Evolutionary conservation across 169 alveolate genomes (phyloP), one percentile per base, ranked within the genome.

Genomic region (Eimeria praecox): DNA sequence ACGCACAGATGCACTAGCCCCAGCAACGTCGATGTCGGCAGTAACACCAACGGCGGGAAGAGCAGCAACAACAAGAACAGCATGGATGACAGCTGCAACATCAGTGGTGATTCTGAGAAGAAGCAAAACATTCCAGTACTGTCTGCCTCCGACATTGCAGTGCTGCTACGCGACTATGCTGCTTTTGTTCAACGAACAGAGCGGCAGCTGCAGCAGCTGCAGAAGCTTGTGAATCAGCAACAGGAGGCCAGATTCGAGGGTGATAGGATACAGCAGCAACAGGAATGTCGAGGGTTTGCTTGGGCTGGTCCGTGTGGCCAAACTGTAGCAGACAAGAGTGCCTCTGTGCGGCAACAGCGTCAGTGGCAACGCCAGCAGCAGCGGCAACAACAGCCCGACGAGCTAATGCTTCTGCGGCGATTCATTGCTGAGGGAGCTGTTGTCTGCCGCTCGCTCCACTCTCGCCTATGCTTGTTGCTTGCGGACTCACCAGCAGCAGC

Each of bases 91-190:
- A 27, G 88, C 62, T 44, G 52, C 88, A 78, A 30, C 52, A 49
- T 27, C 30, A 30, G 46, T 22, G 42, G 90, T 52, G 64, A 33
- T 35, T 40, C 73, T 46, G 66, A 44, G 49, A 30, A n/a, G 30
- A 20, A 82, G 0, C 49, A n/a, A 24, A 42, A 8, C 40, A 52
- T 46, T 30, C 73, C 90, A 42, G 6, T 54, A 82, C 59, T 49
- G 5, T 46, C 90, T 30, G 66, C 90, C 38, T 30, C 90, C 30
- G 90, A 82, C 38, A 82, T 82, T 24, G 71, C 90, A 49, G 24
- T 82, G 69, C 49, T 82, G 59, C 90, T 82, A 46, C 90, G 90
- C 49, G 90, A 82, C 90, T 82, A 82, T 33, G 90, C 90, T n/a
- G 42, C 73, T 33, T 82, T 82, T 35, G 71, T 82, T 16, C 90